Evolutionary conservation across 2,329 filamentous ascomycete genomes (phyloP), one percentile per base, ranked within the genome.

Genomic region (Endoconidiophora polonica): DNA sequence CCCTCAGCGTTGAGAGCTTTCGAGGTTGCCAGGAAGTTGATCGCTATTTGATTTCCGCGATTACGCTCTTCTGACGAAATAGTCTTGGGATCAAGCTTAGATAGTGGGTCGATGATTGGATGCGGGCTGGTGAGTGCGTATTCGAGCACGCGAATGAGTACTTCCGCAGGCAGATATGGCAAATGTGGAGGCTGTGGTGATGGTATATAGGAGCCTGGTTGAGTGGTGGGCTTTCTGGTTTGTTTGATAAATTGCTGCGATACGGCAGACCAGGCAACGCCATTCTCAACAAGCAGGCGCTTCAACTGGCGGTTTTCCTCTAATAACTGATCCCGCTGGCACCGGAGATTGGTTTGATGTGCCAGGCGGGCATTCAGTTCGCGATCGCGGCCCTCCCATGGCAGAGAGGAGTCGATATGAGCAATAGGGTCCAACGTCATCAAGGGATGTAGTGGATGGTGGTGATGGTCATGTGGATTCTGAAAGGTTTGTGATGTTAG

Each of bases 71-170:
- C 58, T 3, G 59, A 55, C 1, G 71, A 68, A 45, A 75, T 54
- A 51, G 66, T 66, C 23, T 72, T 69, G 2, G 58, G 56, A 44
- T 62, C 66, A 18, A 64, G 55, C 48, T 66, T 67, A 45, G 64
- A 71, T 41, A 77, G 62, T 2, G 74, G 74, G 52, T 77, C 73
- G 45, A 76, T 63, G 54, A 77, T 73, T 29, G 74, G 68, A 29
- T 63, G 53, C 1, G 64, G 58, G 56, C 69, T 71, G 23, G 66
- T 69, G 58, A 77, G 53, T 24, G 73, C 67, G 56, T 70, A 73
- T 40, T 67, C 66, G 44, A 77, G 63, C 46, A 77, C 70, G 33
- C 66, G 65, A 23, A 77, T 59, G 47, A 73, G 64, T 42, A 77
- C 65, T 59, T 77, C 74, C 24, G 66, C 67, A 1, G 74, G 73